A percentile compares a stretch with the other conserved stretches of the same genome.
These are phyloP conservation scores for Silene uniflora DNA, from an alignment of 148 eudicot genomes.

Conservation along the genomic window DNA sequence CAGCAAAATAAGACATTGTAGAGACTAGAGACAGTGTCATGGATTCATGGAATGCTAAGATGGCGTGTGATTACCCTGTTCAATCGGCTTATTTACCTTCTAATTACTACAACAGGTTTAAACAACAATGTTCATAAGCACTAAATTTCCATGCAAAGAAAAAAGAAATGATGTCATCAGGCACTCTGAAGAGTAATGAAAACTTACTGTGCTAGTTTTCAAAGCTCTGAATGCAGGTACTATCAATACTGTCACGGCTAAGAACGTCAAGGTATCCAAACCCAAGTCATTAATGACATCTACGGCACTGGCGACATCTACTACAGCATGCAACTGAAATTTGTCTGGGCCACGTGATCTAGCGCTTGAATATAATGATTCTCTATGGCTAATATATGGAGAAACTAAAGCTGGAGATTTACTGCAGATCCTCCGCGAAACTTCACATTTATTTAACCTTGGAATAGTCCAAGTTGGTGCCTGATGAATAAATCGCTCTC, in stretches of 20 bases:
- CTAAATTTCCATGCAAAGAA: not conserved
- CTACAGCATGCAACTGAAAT: conserved; percentile 45
- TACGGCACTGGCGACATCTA: conserved; percentile 73
- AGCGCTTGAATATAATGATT: conserved; percentile 25
- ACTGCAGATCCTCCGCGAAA: conserved; percentile 22
- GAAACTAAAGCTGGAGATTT: conserved; percentile 26
- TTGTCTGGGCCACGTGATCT: conserved; percentile 27
- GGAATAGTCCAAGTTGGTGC: conserved; percentile 25
- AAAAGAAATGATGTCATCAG: not conserved
- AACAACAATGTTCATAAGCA: not conserved
- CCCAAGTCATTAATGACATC: conserved; percentile 97
- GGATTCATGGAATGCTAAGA: no score
- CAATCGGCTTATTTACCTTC: not conserved
- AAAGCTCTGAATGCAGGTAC: conserved; percentile 78
- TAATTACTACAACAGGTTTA: not conserved
- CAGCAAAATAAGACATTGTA: no score
- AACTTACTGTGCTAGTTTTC: conserved; percentile 90
- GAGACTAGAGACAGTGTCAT: no score
- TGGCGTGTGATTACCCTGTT: no score
- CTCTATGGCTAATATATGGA: conserved; percentile 34
- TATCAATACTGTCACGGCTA: conserved; percentile 81
- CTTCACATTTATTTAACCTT: conserved; percentile 29
- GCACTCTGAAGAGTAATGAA: conserved; percentile 4
- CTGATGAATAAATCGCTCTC: conserved; percentile 24
- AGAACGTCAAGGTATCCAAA: conserved; percentile 90